Evolutionary conservation across 805 yeast species (phyloP), one percentile per base, ranked within the genome.

Genomic region (Ogataea ganodermae): DNA sequence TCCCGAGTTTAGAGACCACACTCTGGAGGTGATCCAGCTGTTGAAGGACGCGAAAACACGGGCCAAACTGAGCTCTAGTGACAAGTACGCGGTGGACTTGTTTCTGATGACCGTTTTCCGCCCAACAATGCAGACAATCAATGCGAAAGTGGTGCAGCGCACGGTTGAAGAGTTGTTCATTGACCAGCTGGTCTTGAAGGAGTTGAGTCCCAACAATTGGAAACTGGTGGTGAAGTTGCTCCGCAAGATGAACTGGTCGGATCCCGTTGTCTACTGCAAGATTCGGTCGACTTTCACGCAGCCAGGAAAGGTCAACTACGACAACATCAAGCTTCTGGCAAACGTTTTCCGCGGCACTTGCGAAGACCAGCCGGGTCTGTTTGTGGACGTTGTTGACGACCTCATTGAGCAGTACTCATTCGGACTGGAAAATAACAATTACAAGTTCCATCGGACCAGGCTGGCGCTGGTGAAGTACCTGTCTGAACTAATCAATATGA

Each of bases 341-440:
- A 64, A 65, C 28, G 56, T 85, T 5, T 62, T 86, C 21, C 62
- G 63, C 36, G 60, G 57, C 2, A 55, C 75, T 21, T 54, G 60
- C 22, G 59, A 55, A 9, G 62, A 67, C 20, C 68, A 75, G 44
- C 67, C 71, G 14, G 59, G 67, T 13, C 69, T 85, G 46, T 65
- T 69, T 10, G 64, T 75, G 2, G 58, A 59, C 20, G 76, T 81
- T 1, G 66, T 88, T 42, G 96, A 91, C 62, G 69, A 76, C 13
- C 45, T 84, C 2, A 53, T 86, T 13, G 96, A 90, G 58, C 71
- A 73, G n/a, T 72, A 86, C 13, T 71, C 75, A 8, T 58, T 81
- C 21, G 94, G 89, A 0, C 65, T 89, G 49, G 96, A 89, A 58
- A 54, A 71, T 4, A 80, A 83, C 51, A 80, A 80, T 54, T 84